Evolutionary conservation across 2,329 filamentous ascomycete species (phyloP).

Genomic region (Thermothelomyces thermophilus): DNA sequence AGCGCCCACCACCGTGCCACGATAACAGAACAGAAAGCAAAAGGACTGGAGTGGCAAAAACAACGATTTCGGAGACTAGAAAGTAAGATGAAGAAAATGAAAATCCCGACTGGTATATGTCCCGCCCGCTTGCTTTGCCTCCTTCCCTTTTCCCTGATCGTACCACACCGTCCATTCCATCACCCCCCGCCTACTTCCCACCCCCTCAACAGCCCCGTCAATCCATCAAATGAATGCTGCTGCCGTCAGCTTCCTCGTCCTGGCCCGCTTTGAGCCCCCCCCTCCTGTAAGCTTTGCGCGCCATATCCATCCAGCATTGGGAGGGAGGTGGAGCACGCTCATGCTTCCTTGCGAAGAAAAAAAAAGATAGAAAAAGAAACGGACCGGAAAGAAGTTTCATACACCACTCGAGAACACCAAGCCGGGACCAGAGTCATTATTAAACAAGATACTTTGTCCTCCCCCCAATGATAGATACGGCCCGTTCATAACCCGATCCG

Average conservation of each 20-base stretch:
- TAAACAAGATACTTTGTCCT: conserved; percentile 27
- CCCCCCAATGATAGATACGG: conserved; percentile 4
- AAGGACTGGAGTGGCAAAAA: neutral
- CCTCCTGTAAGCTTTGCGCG: neutral
- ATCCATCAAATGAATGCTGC: neutral
- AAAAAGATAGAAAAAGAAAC: conserved; percentile 24
- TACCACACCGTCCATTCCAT: neutral
- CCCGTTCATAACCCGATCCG: neutral
- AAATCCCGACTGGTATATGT: conserved; percentile 18
- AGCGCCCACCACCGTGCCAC: too few species aligned
- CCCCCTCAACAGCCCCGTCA: neutral
- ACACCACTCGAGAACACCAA: conserved; percentile 16
- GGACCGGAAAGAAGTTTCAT: conserved; percentile 28
- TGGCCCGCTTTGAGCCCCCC: neutral
- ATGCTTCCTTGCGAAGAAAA: conserved; percentile 11
- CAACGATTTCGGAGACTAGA: conserved; percentile 2
- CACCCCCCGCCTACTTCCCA: too few species aligned
- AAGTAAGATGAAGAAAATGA: conserved; percentile 4
- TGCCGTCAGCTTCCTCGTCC: neutral
- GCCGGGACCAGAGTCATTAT: conserved; percentile 22
- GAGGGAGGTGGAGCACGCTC: neutral
- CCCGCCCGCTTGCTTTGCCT: neutral
- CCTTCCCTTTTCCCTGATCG: neutral
- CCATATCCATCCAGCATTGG: conserved; percentile 7
- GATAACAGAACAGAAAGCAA: neutral